These are phyloP conservation scores for Wallacemonas rigidus DNA, from an alignment of 208 protist genomes.

Conservation along the genomic window DNA sequence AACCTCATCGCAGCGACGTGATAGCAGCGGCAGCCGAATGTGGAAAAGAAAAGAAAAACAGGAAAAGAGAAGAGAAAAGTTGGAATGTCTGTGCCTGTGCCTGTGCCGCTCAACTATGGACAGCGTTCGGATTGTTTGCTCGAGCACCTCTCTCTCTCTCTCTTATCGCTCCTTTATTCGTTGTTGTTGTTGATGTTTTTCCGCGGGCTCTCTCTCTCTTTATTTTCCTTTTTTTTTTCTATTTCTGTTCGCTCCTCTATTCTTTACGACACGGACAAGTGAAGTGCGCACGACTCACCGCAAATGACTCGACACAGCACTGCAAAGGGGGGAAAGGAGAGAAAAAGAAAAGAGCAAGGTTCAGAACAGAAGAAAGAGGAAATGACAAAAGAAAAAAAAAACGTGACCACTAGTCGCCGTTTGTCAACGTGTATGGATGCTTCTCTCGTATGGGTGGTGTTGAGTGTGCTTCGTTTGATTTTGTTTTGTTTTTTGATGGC, in stretches of 20 bases:
- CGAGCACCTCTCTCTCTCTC: too few relatives aligned
- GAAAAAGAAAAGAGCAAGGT: neutral
- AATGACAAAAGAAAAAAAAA: neutral
- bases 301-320: neutral
- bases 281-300: neutral
- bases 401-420: neutral
- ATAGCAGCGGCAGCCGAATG: neutral
- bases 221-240: too few relatives aligned
- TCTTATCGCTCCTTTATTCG: too few relatives aligned
- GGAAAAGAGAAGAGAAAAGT: conserved; percentile 16
- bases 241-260: too few relatives aligned
- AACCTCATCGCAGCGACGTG: too few relatives aligned
- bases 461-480: conserved; percentile 17
- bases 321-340: neutral
- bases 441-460: neutral
- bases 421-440: neutral
- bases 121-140: too few relatives aligned
- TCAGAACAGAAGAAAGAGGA: neutral
- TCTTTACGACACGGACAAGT: neutral
- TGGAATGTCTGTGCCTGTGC: too few relatives aligned
- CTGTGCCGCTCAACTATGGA: too few relatives aligned
- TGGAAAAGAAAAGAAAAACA: conserved; percentile 17
- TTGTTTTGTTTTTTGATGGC: conserved; percentile 15
- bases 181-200: too few relatives aligned
- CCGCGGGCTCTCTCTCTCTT: too few relatives aligned